These are phyloP conservation scores for Colletotrichum nymphaeae DNA, from an alignment of 2,329 filamentous ascomycete genomes.

Conservation along the genomic window DNA sequence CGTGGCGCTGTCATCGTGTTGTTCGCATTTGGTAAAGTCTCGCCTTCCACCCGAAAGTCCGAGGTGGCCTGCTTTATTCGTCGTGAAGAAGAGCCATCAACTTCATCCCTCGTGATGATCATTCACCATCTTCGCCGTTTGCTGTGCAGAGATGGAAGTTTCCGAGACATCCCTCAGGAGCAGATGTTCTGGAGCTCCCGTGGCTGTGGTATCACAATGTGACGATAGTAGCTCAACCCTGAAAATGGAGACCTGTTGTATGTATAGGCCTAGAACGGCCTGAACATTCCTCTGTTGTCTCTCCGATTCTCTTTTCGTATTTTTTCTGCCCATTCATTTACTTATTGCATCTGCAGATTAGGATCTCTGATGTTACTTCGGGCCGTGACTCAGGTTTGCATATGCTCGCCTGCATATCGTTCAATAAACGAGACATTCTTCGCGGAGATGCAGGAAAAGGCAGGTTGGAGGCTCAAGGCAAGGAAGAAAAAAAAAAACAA, in stretches of 20 bases:
- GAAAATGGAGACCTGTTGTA: not conserved
- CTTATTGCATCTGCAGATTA: not conserved
- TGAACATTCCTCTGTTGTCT: not conserved
- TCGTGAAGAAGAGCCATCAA: not conserved
- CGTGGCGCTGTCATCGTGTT: not conserved
- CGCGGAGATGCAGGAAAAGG: not conserved
- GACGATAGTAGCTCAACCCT: not conserved
- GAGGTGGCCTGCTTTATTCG: not conserved
- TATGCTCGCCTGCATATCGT: not conserved
- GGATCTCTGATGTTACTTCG: not conserved
- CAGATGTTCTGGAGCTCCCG: not conserved
- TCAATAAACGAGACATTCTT: not conserved
- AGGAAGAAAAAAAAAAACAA: too few relatives aligned
- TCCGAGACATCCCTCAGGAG: not conserved
- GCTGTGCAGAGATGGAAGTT: not conserved
- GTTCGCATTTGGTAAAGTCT: constrained; percentile 6
- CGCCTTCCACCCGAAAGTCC: not conserved
- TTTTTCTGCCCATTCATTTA: not conserved
- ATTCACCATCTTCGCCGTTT: not conserved
- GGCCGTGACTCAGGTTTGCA: not conserved
- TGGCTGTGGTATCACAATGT: not conserved
- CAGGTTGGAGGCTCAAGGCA: not conserved
- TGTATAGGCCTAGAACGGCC: not conserved
- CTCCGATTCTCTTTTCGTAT: not conserved
- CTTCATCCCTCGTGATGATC: not conserved